Evolutionary conservation across 768 basidiomycete species (phyloP).

Genomic region (Rhizopogon vulgaris): DNA sequence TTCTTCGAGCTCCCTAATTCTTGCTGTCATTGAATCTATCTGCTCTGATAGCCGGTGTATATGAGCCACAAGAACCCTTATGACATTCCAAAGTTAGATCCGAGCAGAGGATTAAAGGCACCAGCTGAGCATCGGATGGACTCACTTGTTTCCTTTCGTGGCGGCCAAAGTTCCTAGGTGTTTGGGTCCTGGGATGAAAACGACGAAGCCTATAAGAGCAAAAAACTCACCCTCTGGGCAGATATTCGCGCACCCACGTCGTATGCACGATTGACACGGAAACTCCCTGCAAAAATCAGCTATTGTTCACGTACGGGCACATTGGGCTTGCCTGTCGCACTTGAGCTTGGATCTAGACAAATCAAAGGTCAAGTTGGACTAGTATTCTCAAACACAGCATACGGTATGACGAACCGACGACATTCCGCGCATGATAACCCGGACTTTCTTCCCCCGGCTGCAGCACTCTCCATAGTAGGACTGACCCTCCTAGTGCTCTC

Average conservation of each 20-base stretch:
- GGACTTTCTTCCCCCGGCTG: constrained; percentile 21
- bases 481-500: constrained; percentile 9
- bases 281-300: constrained; percentile 30
- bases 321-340: constrained; percentile 37
- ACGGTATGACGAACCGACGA: constrained; percentile 31
- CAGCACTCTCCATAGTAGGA: constrained; percentile 2
- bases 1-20: constrained; percentile 41
- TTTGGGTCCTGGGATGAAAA: constrained; percentile 2
- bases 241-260: constrained; percentile 45
- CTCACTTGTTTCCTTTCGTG: constrained; percentile 53
- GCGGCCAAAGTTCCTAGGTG: constrained; percentile 39
- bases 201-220: not conserved
- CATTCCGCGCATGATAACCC: constrained; percentile 50
- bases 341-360: constrained; percentile 43
- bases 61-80: constrained; percentile 46
- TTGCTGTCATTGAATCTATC: constrained; percentile 34
- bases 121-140: not conserved
- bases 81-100: constrained; percentile 1
- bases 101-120: not conserved
- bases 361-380: constrained; percentile 1
- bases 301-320: not conserved
- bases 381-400: not conserved
- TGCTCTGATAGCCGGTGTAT: constrained; percentile 42
- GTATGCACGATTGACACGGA: constrained; percentile 51
- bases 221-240: constrained; percentile 41